phyloP scores from a whole-genome alignment of 352 stramenopile genomes.

The Pythium aphanidermatum region DNA sequence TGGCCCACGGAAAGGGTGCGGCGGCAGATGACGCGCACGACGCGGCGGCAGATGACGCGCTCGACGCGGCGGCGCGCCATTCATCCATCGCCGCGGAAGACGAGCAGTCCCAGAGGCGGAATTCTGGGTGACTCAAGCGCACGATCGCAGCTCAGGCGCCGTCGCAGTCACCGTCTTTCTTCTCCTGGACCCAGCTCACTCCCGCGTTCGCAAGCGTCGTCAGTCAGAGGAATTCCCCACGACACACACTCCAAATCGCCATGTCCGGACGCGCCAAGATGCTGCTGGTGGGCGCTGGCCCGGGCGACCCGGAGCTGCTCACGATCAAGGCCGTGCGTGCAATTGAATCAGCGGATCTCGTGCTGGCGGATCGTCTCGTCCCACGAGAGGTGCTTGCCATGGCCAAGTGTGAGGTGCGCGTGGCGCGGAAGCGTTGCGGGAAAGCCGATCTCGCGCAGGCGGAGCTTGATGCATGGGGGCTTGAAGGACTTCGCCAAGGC shows the following conservation, averaged over 20 bases:
- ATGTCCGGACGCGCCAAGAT: conserved; percentile 35
- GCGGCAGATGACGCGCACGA: conserved; percentile 13
- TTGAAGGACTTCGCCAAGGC: conserved; percentile 78
- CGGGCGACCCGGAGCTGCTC: conserved; percentile 92
- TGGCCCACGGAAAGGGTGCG: background rate
- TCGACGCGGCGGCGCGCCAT: conserved; percentile 7
- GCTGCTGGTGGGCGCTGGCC: conserved; percentile 86
- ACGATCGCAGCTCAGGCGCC: too few species aligned
- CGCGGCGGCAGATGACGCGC: conserved; percentile 10
- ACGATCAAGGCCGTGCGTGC: conserved; percentile 88
- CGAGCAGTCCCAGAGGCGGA: background rate
- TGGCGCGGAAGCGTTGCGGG: conserved; percentile 93
- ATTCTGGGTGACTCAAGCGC: conserved; percentile 6
- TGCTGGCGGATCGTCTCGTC: conserved; percentile 94
- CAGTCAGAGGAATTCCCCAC: background rate
- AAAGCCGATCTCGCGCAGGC: conserved; percentile 92
- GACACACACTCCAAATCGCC: background rate
- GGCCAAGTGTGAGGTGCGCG: conserved; percentile 84
- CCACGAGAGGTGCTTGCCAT: conserved; percentile 87
- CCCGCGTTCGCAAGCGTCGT: too few species aligned
- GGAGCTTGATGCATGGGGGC: conserved; percentile 93
- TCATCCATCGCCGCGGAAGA: background rate
- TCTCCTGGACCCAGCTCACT: too few species aligned
- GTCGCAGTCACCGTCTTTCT: too few species aligned
- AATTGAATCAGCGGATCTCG: conserved; percentile 84